Base-by-base conservation (phyloP, 306 rosid genomes). In the Ormosia semicastrata region DNA sequence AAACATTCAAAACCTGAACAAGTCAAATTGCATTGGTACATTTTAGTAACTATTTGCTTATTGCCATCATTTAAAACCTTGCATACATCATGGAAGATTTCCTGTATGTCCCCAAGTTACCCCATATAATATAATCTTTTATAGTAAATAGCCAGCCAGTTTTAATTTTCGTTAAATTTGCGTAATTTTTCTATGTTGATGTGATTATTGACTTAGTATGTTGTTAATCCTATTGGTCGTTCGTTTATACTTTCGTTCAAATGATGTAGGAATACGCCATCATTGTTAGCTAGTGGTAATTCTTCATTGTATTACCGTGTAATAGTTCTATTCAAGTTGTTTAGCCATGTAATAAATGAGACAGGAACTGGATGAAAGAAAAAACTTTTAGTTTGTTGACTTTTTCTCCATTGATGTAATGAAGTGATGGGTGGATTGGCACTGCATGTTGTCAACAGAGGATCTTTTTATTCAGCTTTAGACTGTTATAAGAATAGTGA, bases 1-100 rank as follows among this genome's bases (percentile, higher is more conserved):
- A 84, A 84, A 73, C 64, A 65, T 78, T 84, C 87, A 84, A 78
- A 78, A 71, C 37, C 43, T 33, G 9, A 65, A 44, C 13, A 53
- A 78, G 75, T 83, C 83, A 71, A 57, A 3, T 72, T 64, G 6
- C 71, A 39, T 24, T 43, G 34, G 32, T 72, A 33, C 4, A 47
- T 29, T 46, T 44, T 9, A 6, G 4, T 30, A 60, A 49, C 34
- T 47, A 71, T 18, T 47, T 36, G 4, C 24, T 49, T 76, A 62
- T 69, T 59, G 17, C 8, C 78, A 49, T 44, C 5, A 1, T 12
- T 41, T 57, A 13, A 54, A 81, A 72, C 73, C 66, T 74, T 44
- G 66, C 41, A 65, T n/a, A 30, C 64, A 33, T 43, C 13, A 18
- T 13, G 17, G 39, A 47, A 67, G 44, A 53, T 37, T 66, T 66